Evolutionary conservation across 1,284 basidiomycete genomes (phyloP), one percentile per base, ranked within the genome.

Genomic region (Omphalotus olearius): DNA sequence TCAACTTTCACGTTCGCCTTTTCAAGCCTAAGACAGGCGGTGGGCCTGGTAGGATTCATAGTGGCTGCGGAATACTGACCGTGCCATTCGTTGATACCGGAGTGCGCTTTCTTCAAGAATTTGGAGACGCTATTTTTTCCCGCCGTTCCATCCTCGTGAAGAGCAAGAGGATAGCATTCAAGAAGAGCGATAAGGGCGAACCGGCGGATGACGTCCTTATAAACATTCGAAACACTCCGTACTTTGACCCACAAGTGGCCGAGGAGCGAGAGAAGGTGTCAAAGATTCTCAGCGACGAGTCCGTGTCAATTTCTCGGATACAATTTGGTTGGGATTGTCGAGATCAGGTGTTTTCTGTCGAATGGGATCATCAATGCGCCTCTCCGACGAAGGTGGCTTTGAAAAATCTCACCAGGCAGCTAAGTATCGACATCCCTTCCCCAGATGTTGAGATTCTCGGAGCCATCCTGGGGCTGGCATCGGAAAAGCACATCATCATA

Each of bases 321-420:
- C 75, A 76, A 56, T 76, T 83, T 56, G 79, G 80, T 3, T 80
- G 79, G 77, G 68, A 73, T 53, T 82, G 79, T 57, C 69, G 75
- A 23, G 79, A 82, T 59, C 62, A 68, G 11, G 69, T 74, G 0
- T 79, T 79, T 56, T 85, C 82, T 5, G 64, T 78, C 44, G 82
- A 85, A 63, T 79, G 76, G 70, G 78, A 82, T 60, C 62, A 68
- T 36, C 44, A 54, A 16, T 63, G 64, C 25, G 46, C 48, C 28
- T 40, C 51, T 4, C 3, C 2, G 30, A 6, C 38, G 48, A 17
- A 66, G 67, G 30, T 46, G 44, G 25, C 59, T 78, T 25, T 54
- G 51, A 14, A 78, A 79, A 57, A 25, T 45, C n/a, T 33, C 50
- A 23, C 25, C 45, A n/a, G 26, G 43, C 14, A 44, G 50, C n/a